These are phyloP conservation scores for Solioccasus polychromus DNA, from an alignment of 768 basidiomycete species.

Conservation along the genomic window DNA sequence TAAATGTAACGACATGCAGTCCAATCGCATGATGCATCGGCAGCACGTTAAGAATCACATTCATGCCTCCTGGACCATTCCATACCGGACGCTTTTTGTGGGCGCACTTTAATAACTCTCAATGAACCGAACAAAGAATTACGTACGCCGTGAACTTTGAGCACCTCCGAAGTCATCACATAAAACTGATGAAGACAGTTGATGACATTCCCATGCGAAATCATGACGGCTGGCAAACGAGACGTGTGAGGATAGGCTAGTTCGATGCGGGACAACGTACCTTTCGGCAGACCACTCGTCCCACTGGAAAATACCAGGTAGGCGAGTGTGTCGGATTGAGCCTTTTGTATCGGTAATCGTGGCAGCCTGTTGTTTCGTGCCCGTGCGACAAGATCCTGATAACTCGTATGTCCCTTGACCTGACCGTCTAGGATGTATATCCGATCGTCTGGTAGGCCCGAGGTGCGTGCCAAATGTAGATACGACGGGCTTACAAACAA, in stretches of 20 bases:
- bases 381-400: conserved; percentile 42
- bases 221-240: conserved; percentile 55
- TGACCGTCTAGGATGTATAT: conserved; percentile 51
- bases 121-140: neutral
- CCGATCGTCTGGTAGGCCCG: conserved; percentile 35
- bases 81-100: conserved; percentile 36
- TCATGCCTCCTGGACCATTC: conserved; percentile 42
- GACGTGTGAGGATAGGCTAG: neutral
- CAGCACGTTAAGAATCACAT: conserved; percentile 53
- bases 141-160: conserved; percentile 41
- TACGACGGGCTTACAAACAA: conserved; percentile 51
- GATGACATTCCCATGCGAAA: conserved; percentile 66
- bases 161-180: conserved; percentile 27
- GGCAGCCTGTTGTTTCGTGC: conserved; percentile 39
- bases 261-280: conserved; percentile 28
- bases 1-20: conserved; percentile 51
- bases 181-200: conserved; percentile 40
- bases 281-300: conserved; percentile 75
- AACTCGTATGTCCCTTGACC: conserved; percentile 39
- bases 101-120: neutral
- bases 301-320: conserved; percentile 78
- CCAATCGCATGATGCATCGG: conserved; percentile 71
- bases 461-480: conserved; percentile 40
- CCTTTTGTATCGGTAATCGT: conserved; percentile 42
- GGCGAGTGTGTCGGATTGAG: conserved; percentile 52